Evolutionary conservation across 192 early-diverging fungal species (phyloP).

Genomic region (Coemansia sp.): DNA sequence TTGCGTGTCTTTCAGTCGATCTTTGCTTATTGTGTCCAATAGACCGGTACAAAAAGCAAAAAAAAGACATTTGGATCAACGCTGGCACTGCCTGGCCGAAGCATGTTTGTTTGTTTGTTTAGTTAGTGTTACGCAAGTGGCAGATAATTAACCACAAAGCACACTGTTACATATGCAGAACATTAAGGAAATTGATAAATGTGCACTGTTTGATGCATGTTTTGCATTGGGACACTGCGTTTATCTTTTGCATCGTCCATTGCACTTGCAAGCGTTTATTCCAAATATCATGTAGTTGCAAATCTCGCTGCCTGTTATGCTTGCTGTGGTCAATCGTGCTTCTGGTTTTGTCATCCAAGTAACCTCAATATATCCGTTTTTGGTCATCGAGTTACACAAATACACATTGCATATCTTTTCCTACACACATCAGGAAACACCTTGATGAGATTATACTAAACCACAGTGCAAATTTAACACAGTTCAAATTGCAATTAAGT

Average conservation of each 20-base stretch:
- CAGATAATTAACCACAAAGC: background rate
- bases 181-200: background rate
- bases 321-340: background rate
- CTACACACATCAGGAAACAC: background rate
- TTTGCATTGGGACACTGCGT: background rate
- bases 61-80: background rate
- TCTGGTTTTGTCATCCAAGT: background rate
- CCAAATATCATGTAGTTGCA: background rate
- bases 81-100: background rate
- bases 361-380: slow-evolving; percentile 5
- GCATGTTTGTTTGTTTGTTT: background rate
- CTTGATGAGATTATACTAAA: too few relatives aligned
- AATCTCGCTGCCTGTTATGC: too few relatives aligned
- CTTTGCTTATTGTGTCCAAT: background rate
- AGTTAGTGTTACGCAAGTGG: background rate
- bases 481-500: too few relatives aligned
- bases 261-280: too few relatives aligned
- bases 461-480: background rate
- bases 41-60: background rate
- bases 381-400: background rate
- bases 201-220: background rate
- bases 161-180: background rate
- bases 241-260: too few relatives aligned
- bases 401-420: background rate
- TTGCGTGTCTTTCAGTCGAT: background rate